Evolutionary conservation across 1,139 yeast species (phyloP), one percentile per base, ranked within the genome.

Genomic region (Geotrichum carabidarum): DNA sequence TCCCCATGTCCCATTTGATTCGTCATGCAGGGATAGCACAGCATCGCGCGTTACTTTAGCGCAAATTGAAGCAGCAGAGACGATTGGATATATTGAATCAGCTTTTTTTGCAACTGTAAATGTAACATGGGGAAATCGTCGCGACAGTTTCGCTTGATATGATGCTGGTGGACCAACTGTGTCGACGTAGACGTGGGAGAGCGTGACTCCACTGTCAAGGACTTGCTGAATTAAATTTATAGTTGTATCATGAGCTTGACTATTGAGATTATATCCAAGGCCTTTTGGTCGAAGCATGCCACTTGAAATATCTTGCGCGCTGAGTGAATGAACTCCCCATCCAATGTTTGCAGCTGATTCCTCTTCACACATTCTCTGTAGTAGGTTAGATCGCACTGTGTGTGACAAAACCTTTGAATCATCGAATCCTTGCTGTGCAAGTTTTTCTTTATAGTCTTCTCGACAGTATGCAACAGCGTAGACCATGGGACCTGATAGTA

Each of bases 21-120:
- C 68, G 46, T 71, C 73, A 53, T 63, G 67, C 0, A 67, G 64
- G 43, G 77, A 71, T 57, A 93, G 72, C 50, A 84, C 81, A 53
- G 81, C 74, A 69, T 93, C 99, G 65, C 99, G 79, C 0, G 99
- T 89, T 3, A 93, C 99, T 68, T 93, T 93, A 6, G 99, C 99
- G 51, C 93, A 91, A 54, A 93, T 88, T n/a, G 96, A 86, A 0
- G 99, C 99, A 0, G 95, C 88, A 69, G 95, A 86, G 4, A 94
- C 99, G 50, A 90, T 84, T 0, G 98, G 97, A 67, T 78, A 93
- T n/a, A 89, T 67, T 31, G 96, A 83, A 73, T 94, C 99, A 0
- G 99, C 99, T 67, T 93, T 93, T 66, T 93, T 94, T 14, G 95
- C 81, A n/a, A 94, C 99, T 0, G 90, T 85, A 44, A 94, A 78